Base-by-base conservation (phyloP, 169 alveolate genomes). In the Eimeria tenella region DNA sequence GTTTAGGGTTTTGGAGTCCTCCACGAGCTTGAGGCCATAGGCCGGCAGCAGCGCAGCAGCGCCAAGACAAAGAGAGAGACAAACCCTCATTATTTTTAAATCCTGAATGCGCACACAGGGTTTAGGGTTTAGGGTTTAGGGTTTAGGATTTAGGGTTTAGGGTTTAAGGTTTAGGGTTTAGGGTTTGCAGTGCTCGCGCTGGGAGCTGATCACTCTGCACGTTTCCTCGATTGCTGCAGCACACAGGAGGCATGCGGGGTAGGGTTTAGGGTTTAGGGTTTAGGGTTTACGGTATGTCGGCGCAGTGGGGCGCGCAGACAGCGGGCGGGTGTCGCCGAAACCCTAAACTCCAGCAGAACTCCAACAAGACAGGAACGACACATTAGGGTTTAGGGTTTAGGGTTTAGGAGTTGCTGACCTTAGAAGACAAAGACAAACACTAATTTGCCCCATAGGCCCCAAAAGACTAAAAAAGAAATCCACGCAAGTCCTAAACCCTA, bases 71-170 rank as follows among this genome's bases (percentile, higher is more conserved):
- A 71, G 82, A 15, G 49, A 21, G 49, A 31, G 56, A 31, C 53
- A 71, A 71, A 31, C 53, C 82, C 53, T 71, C 82, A 71, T 71
- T 42, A 19, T 71, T 13, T n/a, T 5, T 21, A 6, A 21, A 71
- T 50, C 82, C 82, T 71, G 17, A 71, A 58, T 11, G 23, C 82
- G 17, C 82, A 71, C 50, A 11, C 82, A 71, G 53, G 53, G 49
- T 21, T 71, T 71, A 71, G 82, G 82, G 82, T 71, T 71, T 71
- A 71, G 82, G 82, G 82, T 71, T 71, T 71, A 71, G 82, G 82
- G 82, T 63, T 63, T 63, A 63, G 74, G 31, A 25, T 63, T 63
- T 63, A 63, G 74, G 23, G 74, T 63, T 63, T 63, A 63, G 74
- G 42, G 17, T 63, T 63, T 63, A 63, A 31, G 74, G 74, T 63